Conservation (phyloP, 345 rosid genomes). For the Syzygium oleosum region DNA sequence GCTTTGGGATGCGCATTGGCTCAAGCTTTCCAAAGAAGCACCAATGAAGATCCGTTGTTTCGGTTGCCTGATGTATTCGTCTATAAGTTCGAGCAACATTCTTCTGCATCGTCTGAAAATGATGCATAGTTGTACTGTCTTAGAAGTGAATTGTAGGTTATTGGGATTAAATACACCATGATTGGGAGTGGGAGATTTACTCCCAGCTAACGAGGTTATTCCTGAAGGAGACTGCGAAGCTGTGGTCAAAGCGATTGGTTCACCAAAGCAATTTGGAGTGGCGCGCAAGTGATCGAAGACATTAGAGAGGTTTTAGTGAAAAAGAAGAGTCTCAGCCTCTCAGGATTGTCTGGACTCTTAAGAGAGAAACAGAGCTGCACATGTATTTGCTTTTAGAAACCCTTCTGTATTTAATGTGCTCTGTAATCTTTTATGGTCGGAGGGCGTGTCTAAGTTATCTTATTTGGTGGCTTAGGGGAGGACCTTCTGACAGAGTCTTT, state of each 20-base stretch:
- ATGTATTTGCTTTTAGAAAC: background rate
- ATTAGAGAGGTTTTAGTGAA: background rate
- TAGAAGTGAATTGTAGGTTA: background rate
- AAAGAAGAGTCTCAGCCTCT: background rate
- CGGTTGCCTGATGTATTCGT: slow-evolving; percentile 31
- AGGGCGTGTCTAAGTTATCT: background rate
- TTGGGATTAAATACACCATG: background rate
- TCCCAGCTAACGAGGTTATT: background rate
- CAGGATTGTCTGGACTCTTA: background rate
- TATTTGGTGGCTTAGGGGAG: background rate
- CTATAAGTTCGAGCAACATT: background rate
- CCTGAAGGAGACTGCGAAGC: background rate
- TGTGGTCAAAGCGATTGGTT: background rate
- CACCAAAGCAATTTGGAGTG: background rate
- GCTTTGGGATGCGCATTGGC: slow-evolving; percentile 58
- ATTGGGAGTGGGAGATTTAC: background rate
- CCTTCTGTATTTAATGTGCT: background rate
- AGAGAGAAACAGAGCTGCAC: background rate
- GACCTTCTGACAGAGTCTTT: background rate
- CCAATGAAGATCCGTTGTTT: slow-evolving; percentile 17
- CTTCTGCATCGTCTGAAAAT: slow-evolving; percentile 21
- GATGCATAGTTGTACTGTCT: background rate
- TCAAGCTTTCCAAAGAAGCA: slow-evolving; percentile 21
- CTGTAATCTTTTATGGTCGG: background rate
- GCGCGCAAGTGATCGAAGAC: background rate